Evolutionary conservation across 192 early-diverging fungal species (phyloP).

Genomic region (Coemansia sp.): DNA sequence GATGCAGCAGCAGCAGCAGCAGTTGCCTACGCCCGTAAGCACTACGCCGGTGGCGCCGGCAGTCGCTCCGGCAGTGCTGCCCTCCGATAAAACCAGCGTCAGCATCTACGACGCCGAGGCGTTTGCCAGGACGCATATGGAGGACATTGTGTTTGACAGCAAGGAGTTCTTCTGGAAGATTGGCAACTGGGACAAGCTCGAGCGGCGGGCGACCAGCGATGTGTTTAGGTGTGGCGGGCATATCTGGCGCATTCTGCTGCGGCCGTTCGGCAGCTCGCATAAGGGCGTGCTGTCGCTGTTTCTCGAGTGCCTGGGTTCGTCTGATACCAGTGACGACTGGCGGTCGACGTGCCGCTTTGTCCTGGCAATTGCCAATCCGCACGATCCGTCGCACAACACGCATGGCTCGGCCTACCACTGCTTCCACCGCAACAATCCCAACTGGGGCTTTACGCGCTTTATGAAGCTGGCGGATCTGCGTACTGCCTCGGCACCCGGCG

Average conservation of each 20-base stretch:
- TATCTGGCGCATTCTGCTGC: constrained; percentile 83
- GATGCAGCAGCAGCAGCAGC: constrained; percentile 4
- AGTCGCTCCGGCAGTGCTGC: background rate
- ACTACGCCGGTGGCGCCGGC: constrained; percentile 10
- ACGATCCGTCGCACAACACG: constrained; percentile 71
- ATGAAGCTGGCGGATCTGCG: constrained; percentile 64
- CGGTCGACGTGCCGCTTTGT: constrained; percentile 87
- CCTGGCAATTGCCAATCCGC: constrained; percentile 77
- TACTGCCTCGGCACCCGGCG: constrained; percentile 39
- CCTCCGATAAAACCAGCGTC: background rate
- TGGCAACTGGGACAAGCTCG: constrained; percentile 52
- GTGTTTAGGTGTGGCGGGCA: constrained; percentile 54
- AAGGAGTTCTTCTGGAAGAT: constrained; percentile 56
- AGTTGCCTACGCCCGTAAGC: constrained; percentile 23
- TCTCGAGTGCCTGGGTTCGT: constrained; percentile 84
- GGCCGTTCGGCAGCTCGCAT: constrained; percentile 86
- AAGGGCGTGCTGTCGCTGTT: constrained; percentile 82
- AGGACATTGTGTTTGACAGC: constrained; percentile 52
- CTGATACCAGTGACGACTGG: constrained; percentile 65
- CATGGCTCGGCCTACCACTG: constrained; percentile 80
- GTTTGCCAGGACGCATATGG: constrained; percentile 48
- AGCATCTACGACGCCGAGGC: constrained; percentile 52
- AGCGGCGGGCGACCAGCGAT: constrained; percentile 48
- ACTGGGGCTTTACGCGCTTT: constrained; percentile 97
- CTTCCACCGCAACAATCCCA: constrained; percentile 80